Base-by-base conservation (phyloP, 371 early-diverging fungal genomes). In the Massospora cicadina region DNA sequence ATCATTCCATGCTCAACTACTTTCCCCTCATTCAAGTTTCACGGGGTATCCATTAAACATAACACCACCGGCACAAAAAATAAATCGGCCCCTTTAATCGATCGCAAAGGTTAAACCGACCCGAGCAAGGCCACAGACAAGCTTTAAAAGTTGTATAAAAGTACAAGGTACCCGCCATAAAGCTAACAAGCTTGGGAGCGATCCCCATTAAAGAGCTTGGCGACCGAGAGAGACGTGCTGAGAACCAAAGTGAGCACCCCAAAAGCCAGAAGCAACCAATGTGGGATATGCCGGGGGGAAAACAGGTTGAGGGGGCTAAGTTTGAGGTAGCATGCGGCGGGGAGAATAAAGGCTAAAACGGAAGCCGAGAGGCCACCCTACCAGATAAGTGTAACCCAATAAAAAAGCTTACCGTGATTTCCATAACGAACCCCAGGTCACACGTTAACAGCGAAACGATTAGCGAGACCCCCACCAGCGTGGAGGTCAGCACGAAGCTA, bases 381-480 rank as follows among this genome's bases (percentile, higher is more conserved):
- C 24, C 24, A n/a, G 5, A 31, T 28, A 33, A 21, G 43, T 62
- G 53, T n/a, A 3, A 24, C 26, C 3, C 26, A 25, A n/a, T 33
- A 26, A 7, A 33, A n/a, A 21, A 1, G 1, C 81, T 85, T 10
- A 87, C 90, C 0, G 88, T 87, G 57, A 89, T 66, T 69, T 89
- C 90, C 28, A 88, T 70, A 5, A 88, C 78, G 65, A 86, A 79
- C 2, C 88, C 88, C 32, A 89, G 72, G 61, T 88, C 77, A 64
- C 84, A 84, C 1, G 84, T 85, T 24, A 79, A 64, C 28, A 86
- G 70, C 0, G 86, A 84, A 3, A 89, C 75, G 0, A 71, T 32
- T 62, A 88, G 68, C 0, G 82, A 74, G 0, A 71, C 60, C 0
- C 79, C 71, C 10, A 83, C 77, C 62, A 89, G 68, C 0, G 71